These are phyloP conservation scores for Hanseniaspora uvarum DNA, from an alignment of 1,139 yeast species.

Conservation along the genomic window DNA sequence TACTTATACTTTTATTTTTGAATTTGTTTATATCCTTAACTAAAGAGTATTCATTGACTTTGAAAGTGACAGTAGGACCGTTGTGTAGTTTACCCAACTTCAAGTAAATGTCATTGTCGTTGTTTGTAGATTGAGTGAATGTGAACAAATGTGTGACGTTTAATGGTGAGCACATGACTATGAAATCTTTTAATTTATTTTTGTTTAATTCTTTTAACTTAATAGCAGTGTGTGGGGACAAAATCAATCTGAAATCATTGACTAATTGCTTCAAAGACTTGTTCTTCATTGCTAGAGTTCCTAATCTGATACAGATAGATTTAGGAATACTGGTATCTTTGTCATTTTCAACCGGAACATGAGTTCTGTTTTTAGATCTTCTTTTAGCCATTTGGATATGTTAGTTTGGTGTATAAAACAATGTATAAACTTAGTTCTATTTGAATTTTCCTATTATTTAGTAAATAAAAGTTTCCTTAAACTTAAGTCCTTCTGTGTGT, in stretches of 20 bases:
- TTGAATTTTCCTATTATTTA: too few species aligned
- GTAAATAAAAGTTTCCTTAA: too few species aligned
- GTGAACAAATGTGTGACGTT: slow-evolving; percentile 84
- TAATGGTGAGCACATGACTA: slow-evolving; percentile 94
- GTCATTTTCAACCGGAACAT: slow-evolving; percentile 58
- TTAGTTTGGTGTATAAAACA: not conserved
- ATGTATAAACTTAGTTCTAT: too few species aligned
- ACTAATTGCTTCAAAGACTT: slow-evolving; percentile 77
- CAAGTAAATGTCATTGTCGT: slow-evolving; percentile 64
- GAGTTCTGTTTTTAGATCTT: slow-evolving; percentile 70
- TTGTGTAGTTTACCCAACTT: slow-evolving; percentile 81
- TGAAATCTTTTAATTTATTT: slow-evolving; percentile 77
- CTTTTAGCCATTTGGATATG: slow-evolving; percentile 28
- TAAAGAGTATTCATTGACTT: slow-evolving; percentile 64
- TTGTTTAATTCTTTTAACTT: slow-evolving; percentile 75
- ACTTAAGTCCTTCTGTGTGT: too few species aligned
- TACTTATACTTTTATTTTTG: slow-evolving; percentile 59
- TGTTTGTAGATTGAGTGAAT: slow-evolving; percentile 67
- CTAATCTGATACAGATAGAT: slow-evolving; percentile 86
- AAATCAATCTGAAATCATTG: slow-evolving; percentile 71
- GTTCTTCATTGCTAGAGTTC: slow-evolving; percentile 59
- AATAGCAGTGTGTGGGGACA: slow-evolving; percentile 96
- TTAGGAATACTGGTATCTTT: slow-evolving; percentile 59
- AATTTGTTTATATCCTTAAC: slow-evolving; percentile 69
- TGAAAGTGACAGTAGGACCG: slow-evolving; percentile 88